Base-by-base conservation (phyloP, 768 basidiomycete species). In the Termitomyces titanicus region DNA sequence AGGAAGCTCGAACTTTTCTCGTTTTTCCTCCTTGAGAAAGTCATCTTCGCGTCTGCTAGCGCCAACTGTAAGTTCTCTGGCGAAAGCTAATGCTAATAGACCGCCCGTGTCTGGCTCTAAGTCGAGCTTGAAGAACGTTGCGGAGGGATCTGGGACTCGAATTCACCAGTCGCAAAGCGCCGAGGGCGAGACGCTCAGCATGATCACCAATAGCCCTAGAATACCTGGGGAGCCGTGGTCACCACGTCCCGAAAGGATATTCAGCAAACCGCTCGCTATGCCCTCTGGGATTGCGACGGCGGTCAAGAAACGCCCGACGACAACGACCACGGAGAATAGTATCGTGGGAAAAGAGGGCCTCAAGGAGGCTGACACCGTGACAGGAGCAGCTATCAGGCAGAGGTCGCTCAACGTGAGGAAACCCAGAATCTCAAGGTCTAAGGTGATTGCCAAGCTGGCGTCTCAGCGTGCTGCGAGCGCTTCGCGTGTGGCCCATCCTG, bases 381-480 rank as follows among this genome's bases (percentile, higher is more conserved):
- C 34, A 13, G 38, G 20, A n/a, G 38, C 17, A 17, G 37, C 18
- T 22, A 33, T 10, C 25, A 56, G 60, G 39, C 68, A 68, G 46
- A 68, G 72, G 22, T 70, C 71, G 8, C 50, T 76, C 18, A 68
- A 74, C 25, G 75, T 79, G 9, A 80, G 87, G 54, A 85, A 83
- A 65, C 90, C 90, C 4, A 81, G 89, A 8, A 89, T 92, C 59
- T 92, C 90, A 40, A 81, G 91, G 37, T 89, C 88, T 25, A 86
- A 85, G 57, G 88, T 92, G 38, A 89, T 92, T 43, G 87, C 89
- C 0, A 82, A 78, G 61, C 72, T 92, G 34, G 87, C 85, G 1
- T 86, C 86, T 13, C 86, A 92, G 67, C 82, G 90, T 6, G 81
- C 79, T 13, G 79, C 80, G 2, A 60, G 56, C 27, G 48, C 60